Evolutionary conservation across 2,329 filamentous ascomycete genomes (phyloP), one percentile per base, ranked within the genome.

Genomic region (Aspergillus ibericus): DNA sequence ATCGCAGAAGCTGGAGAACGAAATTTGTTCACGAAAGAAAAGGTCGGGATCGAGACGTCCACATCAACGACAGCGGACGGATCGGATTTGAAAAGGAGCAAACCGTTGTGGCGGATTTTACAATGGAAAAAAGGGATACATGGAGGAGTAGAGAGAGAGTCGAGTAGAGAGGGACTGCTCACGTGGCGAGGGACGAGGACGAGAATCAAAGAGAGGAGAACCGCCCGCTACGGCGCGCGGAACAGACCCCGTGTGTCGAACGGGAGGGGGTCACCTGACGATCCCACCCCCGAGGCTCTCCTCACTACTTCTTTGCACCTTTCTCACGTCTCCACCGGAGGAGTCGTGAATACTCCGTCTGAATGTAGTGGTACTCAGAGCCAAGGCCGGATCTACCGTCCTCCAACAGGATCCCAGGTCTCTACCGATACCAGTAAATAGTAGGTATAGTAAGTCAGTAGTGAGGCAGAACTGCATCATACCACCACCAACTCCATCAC

Each of bases 121-220:
- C 58, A 62, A 63, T 63, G 59, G 68, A 69, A 72, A 65, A 66
- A 68, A 67, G 64, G 63, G 60, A 66, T 62, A 63, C 60, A 63
- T 62, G 64, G 66, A 66, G 64, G 69, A 66, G 66, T 65, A 68
- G 60, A 64, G 62, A 67, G 63, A 63, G 65, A 72, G 68, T 65
- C 67, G 68, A 69, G 70, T 71, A 70, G 66, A 70, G 67, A 71
- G 67, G 67, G 69, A 68, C 62, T 69, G 69, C 73, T 77, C 75
- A 77, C 75, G 75, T 77, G 75, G 75, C 70, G 67, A 67, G 66
- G 61, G 66, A 66, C 63, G 60, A 62, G 53, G 57, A 60, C 52
- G 57, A 53, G 51, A 62, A 60, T 49, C 51, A 61, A 65, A 64
- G 61, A 65, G 65, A 62, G 60, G 63, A 62, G 63, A 62, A 53